phyloP scores from a whole-genome alignment of 805 yeast genomes.

The Tetrapisispora nanseiensis region DNA sequence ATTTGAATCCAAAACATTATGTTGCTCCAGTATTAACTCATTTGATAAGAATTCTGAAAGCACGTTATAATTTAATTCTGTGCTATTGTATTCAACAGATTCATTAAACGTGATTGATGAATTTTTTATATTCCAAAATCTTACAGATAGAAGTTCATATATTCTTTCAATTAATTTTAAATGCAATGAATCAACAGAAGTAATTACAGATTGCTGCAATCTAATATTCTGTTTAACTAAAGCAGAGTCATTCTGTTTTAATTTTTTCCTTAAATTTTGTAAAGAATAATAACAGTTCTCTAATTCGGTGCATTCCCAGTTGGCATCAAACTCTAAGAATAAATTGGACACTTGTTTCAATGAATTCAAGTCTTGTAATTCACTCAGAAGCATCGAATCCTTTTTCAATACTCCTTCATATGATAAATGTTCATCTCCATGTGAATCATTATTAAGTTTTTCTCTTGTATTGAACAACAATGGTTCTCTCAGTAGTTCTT shows the following conservation, averaged over 20 bases:
- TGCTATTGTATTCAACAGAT: constrained; percentile 5
- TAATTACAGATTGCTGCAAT: constrained; percentile 21
- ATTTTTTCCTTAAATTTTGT: constrained; percentile 17
- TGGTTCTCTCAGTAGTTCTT: constrained; percentile 2
- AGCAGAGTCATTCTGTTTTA: constrained; percentile 9
- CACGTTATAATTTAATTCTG: constrained; percentile 12
- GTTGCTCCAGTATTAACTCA: constrained; percentile 11
- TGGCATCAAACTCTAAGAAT: constrained; percentile 23
- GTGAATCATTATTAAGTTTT: not conserved
- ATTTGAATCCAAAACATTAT: constrained; percentile 10
- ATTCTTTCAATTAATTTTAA: constrained; percentile 13
- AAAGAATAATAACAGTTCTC: constrained; percentile 28
- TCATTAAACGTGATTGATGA: constrained; percentile 10
- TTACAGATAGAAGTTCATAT: constrained; percentile 9
- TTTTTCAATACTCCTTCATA: constrained; percentile 7
- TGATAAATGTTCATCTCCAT: not conserved
- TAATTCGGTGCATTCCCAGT: constrained; percentile 21
- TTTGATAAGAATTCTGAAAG: constrained; percentile 12
- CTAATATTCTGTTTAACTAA: constrained; percentile 16
- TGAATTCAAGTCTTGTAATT: constrained; percentile 14
- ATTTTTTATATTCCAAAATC: constrained; percentile 19
- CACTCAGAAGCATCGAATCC: constrained; percentile 14
- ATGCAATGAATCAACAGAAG: constrained; percentile 23
- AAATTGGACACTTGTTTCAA: constrained; percentile 16
- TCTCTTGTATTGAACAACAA: not conserved